Conservation (phyloP, 345 rosid genomes). For the Sonneratia alba region DNA sequence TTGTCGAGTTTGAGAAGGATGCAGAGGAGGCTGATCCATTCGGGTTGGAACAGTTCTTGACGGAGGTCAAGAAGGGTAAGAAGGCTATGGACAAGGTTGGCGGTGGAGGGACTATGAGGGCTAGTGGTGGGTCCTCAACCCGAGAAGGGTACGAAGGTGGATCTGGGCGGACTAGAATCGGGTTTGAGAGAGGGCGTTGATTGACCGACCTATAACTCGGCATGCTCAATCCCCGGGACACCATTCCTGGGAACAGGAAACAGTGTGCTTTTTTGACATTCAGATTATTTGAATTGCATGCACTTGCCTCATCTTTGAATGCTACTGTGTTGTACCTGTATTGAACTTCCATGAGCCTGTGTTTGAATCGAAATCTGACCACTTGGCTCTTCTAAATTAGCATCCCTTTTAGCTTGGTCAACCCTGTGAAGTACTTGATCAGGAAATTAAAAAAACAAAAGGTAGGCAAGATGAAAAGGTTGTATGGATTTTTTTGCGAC, state of each 20-base stretch:
- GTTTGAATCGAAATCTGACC: neutral
- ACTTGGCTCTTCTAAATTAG: neutral
- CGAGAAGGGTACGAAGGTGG: conserved; percentile 74
- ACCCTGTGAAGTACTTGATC: too few species aligned
- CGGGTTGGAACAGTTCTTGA: conserved; percentile 74
- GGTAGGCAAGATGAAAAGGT: too few species aligned
- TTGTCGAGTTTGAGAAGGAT: conserved; percentile 82
- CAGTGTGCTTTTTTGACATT: neutral
- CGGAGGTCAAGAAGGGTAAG: conserved; percentile 72
- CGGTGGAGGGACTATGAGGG: conserved; percentile 82
- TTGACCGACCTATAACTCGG: neutral
- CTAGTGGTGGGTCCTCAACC: conserved; percentile 77
- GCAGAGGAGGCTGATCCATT: conserved; percentile 88
- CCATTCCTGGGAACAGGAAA: neutral
- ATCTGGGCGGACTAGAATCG: conserved; percentile 71
- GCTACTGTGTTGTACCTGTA: neutral
- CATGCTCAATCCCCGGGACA: too few species aligned
- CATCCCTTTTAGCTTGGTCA: too few species aligned
- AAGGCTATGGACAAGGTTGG: conserved; percentile 74
- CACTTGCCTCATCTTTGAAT: neutral
- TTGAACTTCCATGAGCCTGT: neutral
- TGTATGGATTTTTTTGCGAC: too few species aligned
- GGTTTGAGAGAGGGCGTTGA: conserved; percentile 53
- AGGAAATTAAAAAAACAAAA: too few species aligned
- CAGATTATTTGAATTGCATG: neutral